phyloP scores from a whole-genome alignment of 768 basidiomycete species.

The Tricholoma saponaceum region DNA sequence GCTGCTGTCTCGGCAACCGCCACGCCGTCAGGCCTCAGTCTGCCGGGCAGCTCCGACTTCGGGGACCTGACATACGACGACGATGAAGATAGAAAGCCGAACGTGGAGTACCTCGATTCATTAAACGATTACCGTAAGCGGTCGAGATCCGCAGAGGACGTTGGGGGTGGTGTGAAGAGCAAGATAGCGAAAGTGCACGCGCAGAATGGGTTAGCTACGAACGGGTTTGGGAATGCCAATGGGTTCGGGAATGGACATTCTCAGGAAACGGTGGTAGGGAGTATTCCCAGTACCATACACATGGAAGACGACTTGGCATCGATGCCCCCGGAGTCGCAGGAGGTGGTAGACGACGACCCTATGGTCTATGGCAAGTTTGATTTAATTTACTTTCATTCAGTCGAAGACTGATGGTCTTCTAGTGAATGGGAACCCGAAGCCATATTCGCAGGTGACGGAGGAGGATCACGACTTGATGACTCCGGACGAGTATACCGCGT shows the following conservation, averaged over 20 bases:
- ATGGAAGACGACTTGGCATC: constrained; percentile 16
- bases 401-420: constrained; percentile 2
- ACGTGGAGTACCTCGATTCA: constrained; percentile 61
- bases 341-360: constrained; percentile 46
- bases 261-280: constrained; percentile 7
- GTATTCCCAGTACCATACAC: constrained; percentile 13
- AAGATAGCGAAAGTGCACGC: constrained; percentile 37
- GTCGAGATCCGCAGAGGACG: constrained; percentile 63
- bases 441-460: constrained; percentile 81
- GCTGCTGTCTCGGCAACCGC: constrained; percentile 52
- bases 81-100: constrained; percentile 68
- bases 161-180: constrained; percentile 30
- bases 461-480: constrained; percentile 93
- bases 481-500: constrained; percentile 85
- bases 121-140: constrained; percentile 73
- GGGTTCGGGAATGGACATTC: constrained; percentile 15
- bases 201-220: constrained; percentile 26
- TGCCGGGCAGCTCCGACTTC: constrained; percentile 39
- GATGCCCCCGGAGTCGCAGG: constrained; percentile 1
- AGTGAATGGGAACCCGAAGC: constrained; percentile 76
- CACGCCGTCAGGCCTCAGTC: constrained; percentile 55
- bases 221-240: constrained; percentile 17
- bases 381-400: background rate
- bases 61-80: constrained; percentile 54
- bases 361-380: constrained; percentile 57